These are phyloP conservation scores for Colletotrichum echinochloae DNA, from an alignment of 2,329 filamentous ascomycete species.

Conservation along the genomic window DNA sequence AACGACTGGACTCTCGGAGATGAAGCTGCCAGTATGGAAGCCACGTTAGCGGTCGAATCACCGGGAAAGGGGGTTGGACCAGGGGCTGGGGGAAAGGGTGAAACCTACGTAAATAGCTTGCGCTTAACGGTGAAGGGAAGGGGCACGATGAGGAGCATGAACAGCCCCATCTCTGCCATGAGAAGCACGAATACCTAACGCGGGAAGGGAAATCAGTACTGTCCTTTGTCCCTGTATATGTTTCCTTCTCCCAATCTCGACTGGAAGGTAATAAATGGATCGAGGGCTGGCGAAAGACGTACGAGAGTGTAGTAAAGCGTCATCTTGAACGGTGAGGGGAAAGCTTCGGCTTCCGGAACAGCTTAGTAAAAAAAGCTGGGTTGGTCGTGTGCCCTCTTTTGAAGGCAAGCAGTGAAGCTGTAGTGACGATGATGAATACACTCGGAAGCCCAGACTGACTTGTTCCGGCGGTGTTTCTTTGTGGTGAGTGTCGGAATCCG, in stretches of 20 bases:
- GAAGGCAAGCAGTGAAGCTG: neutral
- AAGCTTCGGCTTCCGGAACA: conserved; percentile 25
- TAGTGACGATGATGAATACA: conserved; percentile 16
- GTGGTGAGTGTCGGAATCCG: neutral
- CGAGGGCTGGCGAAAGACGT: conserved; percentile 44
- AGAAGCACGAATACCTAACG: conserved; percentile 83
- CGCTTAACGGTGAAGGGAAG: conserved; percentile 89
- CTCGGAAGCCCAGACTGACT: conserved; percentile 40
- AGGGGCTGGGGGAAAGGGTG: neutral
- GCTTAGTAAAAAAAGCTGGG: neutral
- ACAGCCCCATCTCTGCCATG: conserved; percentile 85
- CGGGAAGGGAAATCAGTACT: conserved; percentile 16
- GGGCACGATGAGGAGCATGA: conserved; percentile 84
- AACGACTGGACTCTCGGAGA: conserved; percentile 85
- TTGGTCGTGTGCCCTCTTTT: conserved; percentile 31
- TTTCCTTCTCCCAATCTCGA: conserved; percentile 5
- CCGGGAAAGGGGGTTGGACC: neutral
- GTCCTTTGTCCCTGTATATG: conserved; percentile 2
- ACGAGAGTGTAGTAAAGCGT: conserved; percentile 70
- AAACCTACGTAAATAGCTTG: conserved; percentile 79
- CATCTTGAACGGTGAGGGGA: conserved; percentile 55
- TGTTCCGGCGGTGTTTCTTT: conserved; percentile 24
- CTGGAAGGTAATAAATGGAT: neutral
- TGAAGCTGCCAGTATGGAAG: conserved; percentile 71
- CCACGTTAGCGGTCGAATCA: conserved; percentile 22